Evolutionary conservation across 352 stramenopile species (phyloP).

Genomic region (Paralagenidium karlingii): DNA sequence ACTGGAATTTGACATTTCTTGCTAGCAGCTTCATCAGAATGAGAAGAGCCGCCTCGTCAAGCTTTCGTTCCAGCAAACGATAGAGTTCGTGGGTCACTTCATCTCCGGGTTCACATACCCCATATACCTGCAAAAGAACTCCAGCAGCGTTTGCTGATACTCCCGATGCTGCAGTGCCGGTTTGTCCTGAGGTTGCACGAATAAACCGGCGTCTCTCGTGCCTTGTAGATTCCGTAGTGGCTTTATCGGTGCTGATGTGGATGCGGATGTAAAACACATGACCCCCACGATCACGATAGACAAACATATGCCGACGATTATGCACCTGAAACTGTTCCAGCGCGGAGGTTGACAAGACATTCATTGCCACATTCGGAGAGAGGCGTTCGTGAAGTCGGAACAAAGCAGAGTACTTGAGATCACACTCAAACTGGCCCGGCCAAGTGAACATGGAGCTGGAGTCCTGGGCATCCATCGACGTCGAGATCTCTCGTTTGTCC

Average conservation of each 20-base stretch:
- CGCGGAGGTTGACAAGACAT: conserved; percentile 70
- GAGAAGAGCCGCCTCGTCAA: conserved; percentile 75
- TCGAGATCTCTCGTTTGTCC: background rate
- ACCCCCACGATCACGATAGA: conserved; percentile 72
- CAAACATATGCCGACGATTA: conserved; percentile 79
- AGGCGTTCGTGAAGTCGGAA: conserved; percentile 76
- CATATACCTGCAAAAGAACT: conserved; percentile 76
- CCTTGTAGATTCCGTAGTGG: conserved; percentile 4
- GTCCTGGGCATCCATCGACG: background rate
- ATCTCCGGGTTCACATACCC: conserved; percentile 61
- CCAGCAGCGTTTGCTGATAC: conserved; percentile 9
- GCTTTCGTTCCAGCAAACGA: conserved; percentile 66
- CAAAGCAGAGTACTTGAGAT: conserved; percentile 59
- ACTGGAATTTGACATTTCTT: conserved; percentile 76
- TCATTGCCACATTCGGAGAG: conserved; percentile 63
- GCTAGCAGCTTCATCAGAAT: conserved; percentile 81
- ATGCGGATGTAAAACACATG: conserved; percentile 87
- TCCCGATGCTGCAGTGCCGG: background rate
- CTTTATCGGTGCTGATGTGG: conserved; percentile 17
- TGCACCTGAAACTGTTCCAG: conserved; percentile 84
- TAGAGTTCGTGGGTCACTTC: conserved; percentile 79
- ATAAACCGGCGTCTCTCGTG: conserved; percentile 3
- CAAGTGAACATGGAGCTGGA: conserved; percentile 55
- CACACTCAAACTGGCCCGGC: conserved; percentile 79
- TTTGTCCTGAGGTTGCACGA: conserved; percentile 13